Base-by-base conservation (phyloP, 2,329 filamentous ascomycete genomes). In the Epichloe typhina region DNA sequence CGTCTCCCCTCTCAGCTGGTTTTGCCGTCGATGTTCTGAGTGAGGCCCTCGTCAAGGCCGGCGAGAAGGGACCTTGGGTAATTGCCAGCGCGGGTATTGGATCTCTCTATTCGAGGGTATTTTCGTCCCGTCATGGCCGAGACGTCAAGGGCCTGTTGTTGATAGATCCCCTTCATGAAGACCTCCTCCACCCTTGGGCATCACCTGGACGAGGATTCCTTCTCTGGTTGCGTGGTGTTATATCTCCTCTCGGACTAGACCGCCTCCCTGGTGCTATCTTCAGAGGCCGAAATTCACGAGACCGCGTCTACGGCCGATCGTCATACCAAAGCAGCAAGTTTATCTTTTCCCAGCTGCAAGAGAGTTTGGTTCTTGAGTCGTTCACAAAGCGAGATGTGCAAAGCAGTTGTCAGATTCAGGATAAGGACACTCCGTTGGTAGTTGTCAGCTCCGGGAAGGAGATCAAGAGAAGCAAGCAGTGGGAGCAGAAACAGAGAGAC, bases 21-120 rank as follows among this genome's bases (percentile, higher is more conserved):
- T 95, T 96, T 79, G 84, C 86, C n/a, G 83, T 87, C 5, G 89
- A 95, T 61, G 88, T 83, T 0, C 73, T 97, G 26, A 90, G 88
- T 42, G 90, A 97, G 69, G 88, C 89, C 3, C 76, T 98, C 5
- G 83, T 84, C 2, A 74, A 80, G 40, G 81, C 86, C 3, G 89
- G 84, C 26, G 93, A 97, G 68, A 75, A 82, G 46, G 90, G 91
- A 0, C 91, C 93, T 0, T 98, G 87, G 85, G 76, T 98, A 31
- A 73, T 96, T 5, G 84, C 89, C 37, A 89, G 87, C 44, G 86
- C 89, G 4, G 91, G 91, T 31, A 79, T 94, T 49, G 93, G 91
- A 12, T 87, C 86, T 50, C 80, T 97, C 47, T 93, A 96, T 63
- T 88, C 85, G 43, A 86, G 91, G 11, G 88, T 98, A 58, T 96